Conservation (phyloP, 495 filamentous ascomycete species). For the Penicillium dipodomyicola region DNA sequence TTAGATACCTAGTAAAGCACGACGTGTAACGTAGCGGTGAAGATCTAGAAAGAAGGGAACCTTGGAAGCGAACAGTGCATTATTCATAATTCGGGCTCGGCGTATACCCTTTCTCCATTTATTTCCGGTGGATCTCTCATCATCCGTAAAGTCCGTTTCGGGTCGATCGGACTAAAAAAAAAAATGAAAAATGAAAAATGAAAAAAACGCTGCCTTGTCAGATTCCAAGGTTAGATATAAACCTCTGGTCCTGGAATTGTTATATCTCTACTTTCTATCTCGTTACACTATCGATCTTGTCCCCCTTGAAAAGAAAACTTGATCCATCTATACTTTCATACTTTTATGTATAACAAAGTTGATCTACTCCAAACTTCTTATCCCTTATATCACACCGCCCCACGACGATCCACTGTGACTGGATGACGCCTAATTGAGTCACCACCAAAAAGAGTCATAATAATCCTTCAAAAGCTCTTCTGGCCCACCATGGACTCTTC, state of each 20-base stretch:
- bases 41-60: neutral
- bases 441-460: conserved; percentile 14
- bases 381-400: conserved; percentile 9
- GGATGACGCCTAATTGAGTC: conserved; percentile 15
- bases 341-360: neutral
- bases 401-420: conserved; percentile 10
- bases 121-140: conserved; percentile 1
- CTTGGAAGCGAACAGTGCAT: conserved; percentile 4
- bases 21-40: conserved; percentile 3
- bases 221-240: conserved; percentile 15
- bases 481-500: conserved; percentile 26
- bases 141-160: neutral
- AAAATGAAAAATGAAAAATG: neutral
- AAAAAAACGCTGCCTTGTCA: neutral
- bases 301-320: neutral
- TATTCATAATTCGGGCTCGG: conserved; percentile 1
- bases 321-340: conserved; percentile 4
- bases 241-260: neutral
- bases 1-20: neutral
- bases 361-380: neutral
- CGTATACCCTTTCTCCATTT: conserved; percentile 1
- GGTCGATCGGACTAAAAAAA: conserved; percentile 6
- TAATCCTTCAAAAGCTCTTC: conserved; percentile 5
- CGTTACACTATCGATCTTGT: conserved; percentile 3
- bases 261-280: neutral